Percentiles rank a stretch among this genome's conserved stretches.
Conservation (phyloP, 257 asterid species). For the Sherardia arvensis region DNA sequence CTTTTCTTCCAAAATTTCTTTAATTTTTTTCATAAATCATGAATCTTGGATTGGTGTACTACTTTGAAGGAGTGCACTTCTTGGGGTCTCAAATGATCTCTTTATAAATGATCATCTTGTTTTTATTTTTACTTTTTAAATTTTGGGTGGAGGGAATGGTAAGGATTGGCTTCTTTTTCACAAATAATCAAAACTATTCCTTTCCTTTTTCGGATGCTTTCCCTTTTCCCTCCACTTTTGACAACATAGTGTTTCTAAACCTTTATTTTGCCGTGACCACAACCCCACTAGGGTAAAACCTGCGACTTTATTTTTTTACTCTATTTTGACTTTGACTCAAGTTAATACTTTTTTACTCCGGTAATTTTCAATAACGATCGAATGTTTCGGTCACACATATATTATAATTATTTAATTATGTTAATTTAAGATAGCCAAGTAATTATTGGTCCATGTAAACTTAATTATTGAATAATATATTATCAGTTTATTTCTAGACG, state of each 20-base stretch:
- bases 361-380: background rate
- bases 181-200: conserved; percentile 19
- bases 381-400: background rate
- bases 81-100: background rate
- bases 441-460: background rate
- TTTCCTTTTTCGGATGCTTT: conserved; percentile 43
- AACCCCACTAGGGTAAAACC: conserved; percentile 32
- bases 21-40: too few relatives aligned
- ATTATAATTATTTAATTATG: background rate
- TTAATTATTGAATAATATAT: background rate
- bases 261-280: conserved; percentile 55
- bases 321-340: background rate
- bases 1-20: too few relatives aligned
- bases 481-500: background rate
- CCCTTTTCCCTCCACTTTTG: conserved; percentile 38
- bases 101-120: background rate
- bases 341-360: too few relatives aligned
- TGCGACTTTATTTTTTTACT: background rate
- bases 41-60: background rate
- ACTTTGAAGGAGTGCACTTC: background rate
- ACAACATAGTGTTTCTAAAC: too few relatives aligned
- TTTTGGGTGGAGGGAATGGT: background rate
- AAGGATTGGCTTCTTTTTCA: too few relatives aligned
- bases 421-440: background rate
- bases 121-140: background rate